These are phyloP conservation scores for Tilletia horrida DNA, from an alignment of 1,284 basidiomycete genomes.

Conservation along the genomic window DNA sequence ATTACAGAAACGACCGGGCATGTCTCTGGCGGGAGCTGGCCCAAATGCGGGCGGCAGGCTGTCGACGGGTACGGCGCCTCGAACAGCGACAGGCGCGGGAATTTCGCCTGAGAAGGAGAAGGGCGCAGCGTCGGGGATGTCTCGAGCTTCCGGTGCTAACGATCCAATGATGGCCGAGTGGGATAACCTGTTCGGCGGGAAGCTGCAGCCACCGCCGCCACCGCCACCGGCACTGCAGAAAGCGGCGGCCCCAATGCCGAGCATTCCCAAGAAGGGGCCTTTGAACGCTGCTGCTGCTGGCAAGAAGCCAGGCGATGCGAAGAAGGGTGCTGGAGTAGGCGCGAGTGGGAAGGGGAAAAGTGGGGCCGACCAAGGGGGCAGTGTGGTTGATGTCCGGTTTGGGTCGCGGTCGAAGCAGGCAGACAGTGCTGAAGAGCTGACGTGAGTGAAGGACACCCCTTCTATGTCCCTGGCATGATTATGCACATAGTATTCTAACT, in stretches of 20 bases:
- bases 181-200: background rate
- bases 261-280: constrained; percentile 1
- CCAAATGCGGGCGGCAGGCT: background rate
- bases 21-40: constrained; percentile 5
- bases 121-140: background rate
- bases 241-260: background rate
- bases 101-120: background rate
- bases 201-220: background rate
- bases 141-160: background rate
- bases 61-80: background rate
- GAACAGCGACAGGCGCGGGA: background rate
- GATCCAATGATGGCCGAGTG: background rate
- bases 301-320: too few species aligned
- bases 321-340: too few species aligned
- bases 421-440: background rate
- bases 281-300: too few species aligned
- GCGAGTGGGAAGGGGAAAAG: constrained; percentile 3
- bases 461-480: background rate
- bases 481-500: background rate
- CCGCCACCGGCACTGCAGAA: background rate
- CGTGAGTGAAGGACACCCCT: background rate
- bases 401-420: too few species aligned
- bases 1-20: constrained; percentile 4
- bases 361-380: background rate
- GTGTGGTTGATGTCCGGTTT: too few species aligned